phyloP scores from a whole-genome alignment of 2,329 filamentous ascomycete genomes.

The Cercospora berteroae region DNA sequence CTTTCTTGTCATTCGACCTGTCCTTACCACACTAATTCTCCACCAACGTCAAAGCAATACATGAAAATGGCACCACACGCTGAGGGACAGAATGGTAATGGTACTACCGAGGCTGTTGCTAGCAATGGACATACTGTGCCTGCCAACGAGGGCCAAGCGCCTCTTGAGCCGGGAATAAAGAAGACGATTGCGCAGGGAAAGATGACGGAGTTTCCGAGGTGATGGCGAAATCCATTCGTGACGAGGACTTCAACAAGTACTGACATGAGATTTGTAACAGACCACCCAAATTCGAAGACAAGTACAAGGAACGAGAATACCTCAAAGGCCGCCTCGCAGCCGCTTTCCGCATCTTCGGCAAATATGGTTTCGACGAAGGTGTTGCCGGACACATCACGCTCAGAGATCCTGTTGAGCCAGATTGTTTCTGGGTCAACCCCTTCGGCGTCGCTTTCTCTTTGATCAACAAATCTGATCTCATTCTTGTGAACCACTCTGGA shows the following conservation, averaged over 20 bases:
- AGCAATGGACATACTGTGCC: conserved; percentile 31
- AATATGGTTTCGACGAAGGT: conserved; percentile 43
- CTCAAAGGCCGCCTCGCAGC: conserved; percentile 46
- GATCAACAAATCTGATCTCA: conserved; percentile 48
- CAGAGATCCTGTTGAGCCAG: conserved; percentile 38
- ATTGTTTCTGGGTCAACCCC: conserved; percentile 41
- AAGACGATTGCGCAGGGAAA: conserved; percentile 35
- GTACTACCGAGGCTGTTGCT: conserved; percentile 10
- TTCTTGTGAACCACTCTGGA: conserved; percentile 46
- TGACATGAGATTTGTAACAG: conserved; percentile 10
- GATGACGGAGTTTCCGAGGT: conserved; percentile 33
- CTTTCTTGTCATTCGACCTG: neutral
- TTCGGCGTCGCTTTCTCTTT: conserved; percentile 45
- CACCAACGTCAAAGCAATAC: neutral
- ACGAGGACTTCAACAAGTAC: neutral
- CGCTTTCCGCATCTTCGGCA: conserved; percentile 47
- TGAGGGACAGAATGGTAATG: conserved; percentile 24
- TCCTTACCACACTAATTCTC: neutral
- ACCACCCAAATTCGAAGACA: conserved; percentile 39
- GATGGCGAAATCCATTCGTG: neutral
- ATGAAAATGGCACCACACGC: conserved; percentile 37
- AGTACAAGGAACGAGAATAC: conserved; percentile 43
- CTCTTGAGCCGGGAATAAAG: conserved; percentile 37
- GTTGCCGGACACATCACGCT: conserved; percentile 45
- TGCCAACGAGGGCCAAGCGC: conserved; percentile 33